Evolutionary conservation across 148 eudicot genomes (phyloP).

Genomic region (Salicornia ramosissima): DNA sequence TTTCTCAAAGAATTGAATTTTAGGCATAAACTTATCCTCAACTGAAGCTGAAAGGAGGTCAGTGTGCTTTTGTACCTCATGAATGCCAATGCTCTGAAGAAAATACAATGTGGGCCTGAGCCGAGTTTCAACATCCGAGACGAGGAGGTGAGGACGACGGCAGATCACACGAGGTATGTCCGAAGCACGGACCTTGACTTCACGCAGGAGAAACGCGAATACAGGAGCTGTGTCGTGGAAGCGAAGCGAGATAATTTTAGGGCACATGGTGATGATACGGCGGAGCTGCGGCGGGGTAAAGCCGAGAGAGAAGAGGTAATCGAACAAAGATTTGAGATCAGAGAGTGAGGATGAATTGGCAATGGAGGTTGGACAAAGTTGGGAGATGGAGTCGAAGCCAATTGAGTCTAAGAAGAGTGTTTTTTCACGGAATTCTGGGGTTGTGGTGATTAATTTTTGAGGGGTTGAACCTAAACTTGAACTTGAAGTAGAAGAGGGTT

Average conservation of each 20-base stretch:
- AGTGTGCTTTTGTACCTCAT: slow-evolving; percentile 47
- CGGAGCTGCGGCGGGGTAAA: slow-evolving; percentile 51
- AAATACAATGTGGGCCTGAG: slow-evolving; percentile 78
- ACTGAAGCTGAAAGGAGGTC: slow-evolving; percentile 66
- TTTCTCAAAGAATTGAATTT: slow-evolving; percentile 57
- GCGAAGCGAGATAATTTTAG: slow-evolving; percentile 46
- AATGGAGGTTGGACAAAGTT: slow-evolving; percentile 39
- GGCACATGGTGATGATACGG: slow-evolving; percentile 63
- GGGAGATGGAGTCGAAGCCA: slow-evolving; percentile 63
- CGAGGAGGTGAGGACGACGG: slow-evolving; percentile 71
- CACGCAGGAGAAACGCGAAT: slow-evolving; percentile 78
- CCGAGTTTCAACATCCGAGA: slow-evolving; percentile 44
- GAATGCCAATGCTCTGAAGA: slow-evolving; percentile 72
- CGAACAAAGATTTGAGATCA: slow-evolving; percentile 38
- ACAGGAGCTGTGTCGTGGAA: slow-evolving; percentile 34
- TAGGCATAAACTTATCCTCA: slow-evolving; percentile 66
- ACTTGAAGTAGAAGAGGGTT: neutral
- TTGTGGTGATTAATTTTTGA: too few relatives aligned
- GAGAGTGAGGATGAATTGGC: slow-evolving; percentile 37
- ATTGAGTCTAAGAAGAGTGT: slow-evolving; percentile 68
- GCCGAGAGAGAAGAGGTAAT: slow-evolving; percentile 43
- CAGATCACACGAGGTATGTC: slow-evolving; percentile 58
- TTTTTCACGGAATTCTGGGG: slow-evolving; percentile 47
- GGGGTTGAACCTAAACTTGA: too few relatives aligned
- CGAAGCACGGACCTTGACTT: slow-evolving; percentile 43